phyloP scores from a whole-genome alignment of 148 eudicot genomes.

The Camellia granthamiana region DNA sequence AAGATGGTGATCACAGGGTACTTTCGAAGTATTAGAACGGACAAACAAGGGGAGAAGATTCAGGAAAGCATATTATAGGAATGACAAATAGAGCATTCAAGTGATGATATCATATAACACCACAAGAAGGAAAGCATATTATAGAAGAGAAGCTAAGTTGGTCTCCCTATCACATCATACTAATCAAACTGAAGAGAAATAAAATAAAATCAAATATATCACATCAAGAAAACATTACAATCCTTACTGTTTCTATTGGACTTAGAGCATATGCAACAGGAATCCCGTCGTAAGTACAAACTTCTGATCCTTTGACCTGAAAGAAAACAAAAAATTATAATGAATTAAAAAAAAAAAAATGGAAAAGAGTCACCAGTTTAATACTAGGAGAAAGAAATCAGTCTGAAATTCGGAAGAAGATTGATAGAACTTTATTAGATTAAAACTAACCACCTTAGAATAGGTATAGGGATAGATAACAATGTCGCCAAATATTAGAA shows the following conservation, averaged over 20 bases:
- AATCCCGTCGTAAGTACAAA: slow-evolving; percentile 51
- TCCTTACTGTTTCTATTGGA: slow-evolving; percentile 82
- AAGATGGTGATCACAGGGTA: not conserved
- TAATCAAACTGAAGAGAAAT: not conserved
- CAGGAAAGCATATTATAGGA: not conserved
- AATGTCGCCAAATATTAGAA: not conserved
- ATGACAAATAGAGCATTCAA: not conserved
- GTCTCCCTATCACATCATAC: not conserved
- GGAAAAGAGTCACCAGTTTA: not conserved
- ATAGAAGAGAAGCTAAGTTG: not conserved
- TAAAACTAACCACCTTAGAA: not conserved
- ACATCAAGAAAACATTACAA: not conserved
- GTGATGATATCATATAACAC: not conserved
- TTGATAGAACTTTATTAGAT: not conserved
- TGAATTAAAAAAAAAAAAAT: not conserved
- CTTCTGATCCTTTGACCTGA: slow-evolving; percentile 92
- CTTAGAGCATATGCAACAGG: slow-evolving; percentile 80
- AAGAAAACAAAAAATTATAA: not conserved
- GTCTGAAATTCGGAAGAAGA: not conserved
- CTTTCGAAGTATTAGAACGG: not conserved
- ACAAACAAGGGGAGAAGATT: not conserved
- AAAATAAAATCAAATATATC: not conserved
- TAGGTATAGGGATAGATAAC: not conserved
- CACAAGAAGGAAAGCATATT: not conserved
- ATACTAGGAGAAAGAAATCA: not conserved